A percentile compares a stretch with the other conserved stretches of the same genome.
Conservation (phyloP, 208 protist genomes). For the Trypanosoma rangeli region DNA sequence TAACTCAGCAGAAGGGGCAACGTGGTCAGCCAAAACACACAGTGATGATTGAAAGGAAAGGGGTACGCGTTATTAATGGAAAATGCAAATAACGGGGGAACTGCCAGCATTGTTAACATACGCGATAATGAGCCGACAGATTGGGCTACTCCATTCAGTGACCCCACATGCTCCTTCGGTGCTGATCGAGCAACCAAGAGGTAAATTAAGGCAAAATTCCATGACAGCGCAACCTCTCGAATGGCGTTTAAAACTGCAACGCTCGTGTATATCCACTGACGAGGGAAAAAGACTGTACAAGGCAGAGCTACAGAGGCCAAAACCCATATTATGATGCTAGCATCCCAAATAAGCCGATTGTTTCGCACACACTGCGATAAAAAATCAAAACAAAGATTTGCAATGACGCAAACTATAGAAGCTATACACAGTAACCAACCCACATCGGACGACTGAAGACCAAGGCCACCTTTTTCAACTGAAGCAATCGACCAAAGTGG, state of each 20-base stretch:
- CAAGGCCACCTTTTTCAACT: slow-evolving; percentile 34
- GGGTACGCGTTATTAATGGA: slow-evolving; percentile 35
- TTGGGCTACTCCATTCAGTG: slow-evolving; percentile 59
- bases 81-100: slow-evolving; percentile 53
- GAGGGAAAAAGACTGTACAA: slow-evolving; percentile 13
- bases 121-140: slow-evolving; percentile 41
- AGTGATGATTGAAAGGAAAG: slow-evolving; percentile 77
- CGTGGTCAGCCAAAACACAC: slow-evolving; percentile 57
- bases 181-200: slow-evolving; percentile 52
- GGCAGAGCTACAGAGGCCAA: slow-evolving; percentile 10
- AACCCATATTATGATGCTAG: slow-evolving; percentile 18
- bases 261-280: slow-evolving; percentile 19
- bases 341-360: slow-evolving; percentile 22
- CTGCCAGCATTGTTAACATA: slow-evolving; percentile 51
- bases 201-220: slow-evolving; percentile 52
- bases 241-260: slow-evolving; percentile 41
- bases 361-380: slow-evolving; percentile 27
- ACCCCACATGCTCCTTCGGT: slow-evolving; percentile 40
- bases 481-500: slow-evolving; percentile 59
- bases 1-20: slow-evolving; percentile 44
- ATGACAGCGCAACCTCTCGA: slow-evolving; percentile 46
- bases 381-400: slow-evolving; percentile 53
- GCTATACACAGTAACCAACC: slow-evolving; percentile 48
- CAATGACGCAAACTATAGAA: slow-evolving; percentile 43
- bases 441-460: slow-evolving; percentile 29